Evolutionary conservation across 352 stramenopile species (phyloP).

Genomic region (Globisporangium camurandrum): DNA sequence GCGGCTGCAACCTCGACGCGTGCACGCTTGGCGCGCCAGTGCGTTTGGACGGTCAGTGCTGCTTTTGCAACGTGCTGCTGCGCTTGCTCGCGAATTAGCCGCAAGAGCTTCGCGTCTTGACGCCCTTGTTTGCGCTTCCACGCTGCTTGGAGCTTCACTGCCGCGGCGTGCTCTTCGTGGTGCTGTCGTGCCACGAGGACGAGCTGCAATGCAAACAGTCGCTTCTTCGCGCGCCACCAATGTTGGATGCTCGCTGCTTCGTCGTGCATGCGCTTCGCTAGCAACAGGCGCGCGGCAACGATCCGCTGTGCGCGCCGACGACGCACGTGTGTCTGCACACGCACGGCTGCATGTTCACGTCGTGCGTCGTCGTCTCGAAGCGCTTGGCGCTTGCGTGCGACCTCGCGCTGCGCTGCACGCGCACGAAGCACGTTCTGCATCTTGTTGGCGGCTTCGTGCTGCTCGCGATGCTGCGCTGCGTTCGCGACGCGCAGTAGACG

Average conservation of each 20-base stretch:
- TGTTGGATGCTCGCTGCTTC: conserved; percentile 39
- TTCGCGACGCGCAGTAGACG: conserved; percentile 23
- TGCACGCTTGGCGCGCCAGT: conserved; percentile 34
- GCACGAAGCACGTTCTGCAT: conserved; percentile 54
- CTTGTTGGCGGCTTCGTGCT: conserved; percentile 40
- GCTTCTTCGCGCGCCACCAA: conserved; percentile 42
- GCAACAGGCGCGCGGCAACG: conserved; percentile 17
- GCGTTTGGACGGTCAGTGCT: conserved; percentile 34
- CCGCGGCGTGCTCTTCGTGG: conserved; percentile 33
- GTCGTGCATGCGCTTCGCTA: conserved; percentile 20
- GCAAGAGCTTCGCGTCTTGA: conserved; percentile 26
- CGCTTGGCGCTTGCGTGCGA: conserved; percentile 27
- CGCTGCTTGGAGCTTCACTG: conserved; percentile 37
- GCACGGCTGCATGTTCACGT: conserved; percentile 34
- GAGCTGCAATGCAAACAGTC: conserved; percentile 33
- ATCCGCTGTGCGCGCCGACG: conserved; percentile 30
- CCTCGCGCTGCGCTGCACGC: conserved; percentile 31
- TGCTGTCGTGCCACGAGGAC: conserved; percentile 21
- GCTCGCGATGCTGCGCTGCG: conserved; percentile 18
- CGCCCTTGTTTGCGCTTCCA: conserved; percentile 57
- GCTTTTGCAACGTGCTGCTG: conserved; percentile 23
- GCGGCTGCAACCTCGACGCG: conserved; percentile 18
- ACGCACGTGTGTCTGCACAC: conserved; percentile 34
- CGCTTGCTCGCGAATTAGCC: conserved; percentile 30
- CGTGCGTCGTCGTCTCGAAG: conserved; percentile 17